Base-by-base conservation (phyloP, 2,329 filamentous ascomycete species). In the Clarireedia sp. region DNA sequence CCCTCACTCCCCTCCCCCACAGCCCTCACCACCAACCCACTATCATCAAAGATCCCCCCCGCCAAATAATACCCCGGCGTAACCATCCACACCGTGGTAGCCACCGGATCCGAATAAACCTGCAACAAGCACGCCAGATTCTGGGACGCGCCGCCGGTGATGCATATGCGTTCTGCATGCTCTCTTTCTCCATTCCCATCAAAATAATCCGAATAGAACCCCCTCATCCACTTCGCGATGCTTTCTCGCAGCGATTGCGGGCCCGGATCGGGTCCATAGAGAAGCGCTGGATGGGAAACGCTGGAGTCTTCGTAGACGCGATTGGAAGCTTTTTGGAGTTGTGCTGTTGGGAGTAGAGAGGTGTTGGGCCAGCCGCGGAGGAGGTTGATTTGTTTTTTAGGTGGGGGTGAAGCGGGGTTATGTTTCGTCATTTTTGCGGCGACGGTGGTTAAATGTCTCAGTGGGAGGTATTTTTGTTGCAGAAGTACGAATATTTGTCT, bases 91-190 rank as follows among this genome's bases (percentile, higher is more conserved):
- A 95, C 76, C 61, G 82, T 82, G 1, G 91, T 96, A 65, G 84
- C 86, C 2, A 75, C 71, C 1, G 89, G 87, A 68, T 96, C 91
- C 0, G 89, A 87, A 66, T 87, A 96, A 29, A 87, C 87, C 69
- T 87, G 82, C 49, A 96, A 73, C 3, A 95, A 73, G 65, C 83
- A 87, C 0, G 87, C 89, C 2, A 95, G 70, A 67, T 85, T 90
- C 75, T 95, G 90, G 61, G 83, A 89, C 3, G 91, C 91, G 16
- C 91, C 91, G 45, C 90, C 90, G 0, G 88, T 89, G 67, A 96
- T 85, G 67, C 85, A 87, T 53, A 96, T 85, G 33, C 89, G 78
- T 2, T 81, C 75, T 3, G 51, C 51, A 12, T 48, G 10, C 17
- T 16, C 0, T 36, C 46, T 36, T 4, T 5, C 19, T 3, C 9